Evolutionary conservation across 23 red algal genomes (phyloP).

Genomic region (Gracilaria gracilis): DNA sequence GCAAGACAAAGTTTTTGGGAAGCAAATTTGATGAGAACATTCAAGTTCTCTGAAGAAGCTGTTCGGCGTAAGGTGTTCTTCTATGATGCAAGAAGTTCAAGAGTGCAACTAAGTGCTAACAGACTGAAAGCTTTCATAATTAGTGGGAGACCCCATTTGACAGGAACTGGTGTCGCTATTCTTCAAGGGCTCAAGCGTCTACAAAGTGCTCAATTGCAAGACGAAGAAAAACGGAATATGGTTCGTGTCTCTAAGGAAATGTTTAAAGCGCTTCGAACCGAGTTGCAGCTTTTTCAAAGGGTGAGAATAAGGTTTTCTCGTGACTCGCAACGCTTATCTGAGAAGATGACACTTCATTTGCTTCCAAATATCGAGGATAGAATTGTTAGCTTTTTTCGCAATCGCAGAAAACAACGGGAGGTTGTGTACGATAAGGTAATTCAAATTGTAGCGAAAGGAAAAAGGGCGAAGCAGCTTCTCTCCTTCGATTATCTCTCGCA

Average conservation of each 20-base stretch:
- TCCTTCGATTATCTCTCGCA: neutral
- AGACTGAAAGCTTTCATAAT: neutral
- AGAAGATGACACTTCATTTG: neutral
- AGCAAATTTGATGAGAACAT: neutral
- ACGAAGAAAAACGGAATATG: neutral
- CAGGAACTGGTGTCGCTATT: neutral
- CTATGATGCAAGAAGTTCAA: neutral
- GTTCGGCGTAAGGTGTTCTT: neutral
- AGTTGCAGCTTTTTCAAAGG: neutral
- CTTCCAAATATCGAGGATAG: neutral
- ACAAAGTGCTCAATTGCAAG: neutral
- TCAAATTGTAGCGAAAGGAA: neutral
- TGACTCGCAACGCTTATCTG: neutral
- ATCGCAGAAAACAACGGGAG: neutral
- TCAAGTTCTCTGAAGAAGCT: conserved; percentile 1
- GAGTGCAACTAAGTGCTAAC: neutral
- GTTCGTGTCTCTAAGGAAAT: neutral
- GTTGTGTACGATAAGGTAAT: neutral
- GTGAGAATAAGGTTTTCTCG: neutral
- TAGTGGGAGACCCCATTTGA: neutral
- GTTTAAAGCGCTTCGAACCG: neutral
- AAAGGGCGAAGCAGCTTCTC: neutral
- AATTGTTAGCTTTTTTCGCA: neutral
- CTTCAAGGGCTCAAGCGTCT: neutral
- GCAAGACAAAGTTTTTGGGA: neutral